Evolutionary conservation across 179 eudicot species (phyloP).

Genomic region (Actinidia polygama): DNA sequence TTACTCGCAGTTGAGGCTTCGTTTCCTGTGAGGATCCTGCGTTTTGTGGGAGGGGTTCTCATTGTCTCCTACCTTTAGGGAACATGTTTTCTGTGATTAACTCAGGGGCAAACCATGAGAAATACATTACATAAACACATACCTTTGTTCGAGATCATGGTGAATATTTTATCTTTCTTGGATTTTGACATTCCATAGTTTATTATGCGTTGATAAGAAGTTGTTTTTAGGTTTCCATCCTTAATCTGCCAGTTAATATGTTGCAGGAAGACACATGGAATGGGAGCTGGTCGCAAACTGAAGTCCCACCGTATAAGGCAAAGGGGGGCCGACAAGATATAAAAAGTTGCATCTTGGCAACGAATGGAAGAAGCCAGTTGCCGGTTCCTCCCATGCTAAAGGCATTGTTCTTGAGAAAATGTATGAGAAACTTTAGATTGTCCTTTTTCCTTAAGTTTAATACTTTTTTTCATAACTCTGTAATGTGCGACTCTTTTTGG

Average conservation of each 20-base stretch:
- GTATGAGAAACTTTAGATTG: constrained; percentile 24
- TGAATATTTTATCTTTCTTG: no score
- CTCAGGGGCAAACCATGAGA: constrained; percentile 40
- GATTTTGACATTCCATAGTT: no score
- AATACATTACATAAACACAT: constrained; percentile 1
- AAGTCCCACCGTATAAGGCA: constrained; percentile 41
- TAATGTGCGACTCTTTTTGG: background rate
- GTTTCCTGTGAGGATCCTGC: constrained; percentile 15
- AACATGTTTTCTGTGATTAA: constrained; percentile 31
- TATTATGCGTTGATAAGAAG: no score
- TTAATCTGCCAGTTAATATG: no score
- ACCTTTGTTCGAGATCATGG: no score
- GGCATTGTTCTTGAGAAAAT: constrained; percentile 48
- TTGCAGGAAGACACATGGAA: constrained; percentile 38
- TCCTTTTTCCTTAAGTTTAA: background rate
- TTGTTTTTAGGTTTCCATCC: no score
- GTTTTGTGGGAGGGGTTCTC: constrained; percentile 21
- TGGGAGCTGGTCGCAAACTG: constrained; percentile 55
- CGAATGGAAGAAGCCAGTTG: constrained; percentile 49
- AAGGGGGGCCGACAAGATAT: constrained; percentile 49
- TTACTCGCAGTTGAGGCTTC: constrained; percentile 24
- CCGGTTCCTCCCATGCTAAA: constrained; percentile 47
- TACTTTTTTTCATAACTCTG: background rate
- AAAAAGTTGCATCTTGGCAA: constrained; percentile 47
- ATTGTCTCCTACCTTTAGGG: constrained; percentile 34